Conservation (phyloP, 179 eudicot genomes). For the Beta corolliflora region DNA sequence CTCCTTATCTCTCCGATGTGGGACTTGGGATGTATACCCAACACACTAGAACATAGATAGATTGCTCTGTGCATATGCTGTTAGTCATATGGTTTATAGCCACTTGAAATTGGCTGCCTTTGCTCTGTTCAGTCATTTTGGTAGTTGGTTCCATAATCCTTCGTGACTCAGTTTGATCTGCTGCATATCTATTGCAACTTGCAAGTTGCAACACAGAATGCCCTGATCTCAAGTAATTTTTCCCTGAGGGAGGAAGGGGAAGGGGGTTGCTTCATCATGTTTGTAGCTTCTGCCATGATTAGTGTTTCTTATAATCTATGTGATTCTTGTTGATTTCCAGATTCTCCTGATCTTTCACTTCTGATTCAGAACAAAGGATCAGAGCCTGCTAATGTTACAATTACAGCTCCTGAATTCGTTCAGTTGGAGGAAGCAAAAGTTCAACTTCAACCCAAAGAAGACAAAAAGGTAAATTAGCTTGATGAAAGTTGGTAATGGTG, state of each 20-base stretch:
- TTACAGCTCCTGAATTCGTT: conserved; percentile 68
- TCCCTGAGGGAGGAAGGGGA: not conserved
- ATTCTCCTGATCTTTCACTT: conserved; percentile 81
- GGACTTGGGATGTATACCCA: too few species aligned
- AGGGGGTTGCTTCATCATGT: not conserved
- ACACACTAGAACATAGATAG: not conserved
- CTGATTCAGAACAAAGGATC: conserved; percentile 76
- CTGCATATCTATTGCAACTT: not conserved
- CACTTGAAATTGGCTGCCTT: not conserved
- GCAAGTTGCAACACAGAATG: not conserved
- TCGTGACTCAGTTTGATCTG: not conserved
- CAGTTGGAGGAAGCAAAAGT: conserved; percentile 55
- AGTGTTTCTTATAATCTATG: not conserved
- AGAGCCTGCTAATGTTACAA: conserved; percentile 42
- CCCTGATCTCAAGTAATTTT: not conserved
- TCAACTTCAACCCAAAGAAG: conserved; percentile 57
- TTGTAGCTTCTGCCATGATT: not conserved
- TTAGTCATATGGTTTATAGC: not conserved
- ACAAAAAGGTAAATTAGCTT: conserved; percentile 51
- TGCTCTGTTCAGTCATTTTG: not conserved
- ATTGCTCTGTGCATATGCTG: not conserved
- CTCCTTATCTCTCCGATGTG: too few species aligned
- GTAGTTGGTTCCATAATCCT: not conserved
- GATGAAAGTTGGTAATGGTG: not conserved
- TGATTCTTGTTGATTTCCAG: conserved; percentile 44